These are phyloP conservation scores for Macrocybe gigantea DNA, from an alignment of 768 basidiomycete species.

Conservation along the genomic window DNA sequence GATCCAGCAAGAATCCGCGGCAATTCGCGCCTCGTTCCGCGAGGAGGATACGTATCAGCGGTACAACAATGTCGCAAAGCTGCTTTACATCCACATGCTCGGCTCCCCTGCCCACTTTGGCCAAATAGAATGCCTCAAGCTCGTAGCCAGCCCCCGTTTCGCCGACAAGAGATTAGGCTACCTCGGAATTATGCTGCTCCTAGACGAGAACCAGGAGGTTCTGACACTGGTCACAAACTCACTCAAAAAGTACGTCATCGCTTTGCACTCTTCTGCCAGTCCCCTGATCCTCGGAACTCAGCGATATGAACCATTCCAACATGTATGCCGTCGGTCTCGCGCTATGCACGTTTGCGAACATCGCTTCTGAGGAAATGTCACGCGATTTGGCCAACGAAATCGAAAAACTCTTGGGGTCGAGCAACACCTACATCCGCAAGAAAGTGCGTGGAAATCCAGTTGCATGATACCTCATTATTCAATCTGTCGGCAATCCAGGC, in stretches of 20 bases:
- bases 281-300: conserved; percentile 21
- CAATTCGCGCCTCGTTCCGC: conserved; percentile 93
- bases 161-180: conserved; percentile 96
- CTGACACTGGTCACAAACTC: conserved; percentile 97
- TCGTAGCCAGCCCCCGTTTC: conserved; percentile 93
- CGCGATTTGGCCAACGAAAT: conserved; percentile 97
- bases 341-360: conserved; percentile 97
- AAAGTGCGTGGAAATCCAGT: conserved; percentile 57
- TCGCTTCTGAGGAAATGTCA: conserved; percentile 99
- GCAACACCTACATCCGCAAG: conserved; percentile 98
- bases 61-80: conserved; percentile 96
- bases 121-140: conserved; percentile 95
- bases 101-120: conserved; percentile 99
- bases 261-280: background rate
- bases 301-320: conserved; percentile 99
- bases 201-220: conserved; percentile 98
- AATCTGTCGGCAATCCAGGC: conserved; percentile 46
- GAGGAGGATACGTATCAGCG: conserved; percentile 95
- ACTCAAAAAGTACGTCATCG: conserved; percentile 78
- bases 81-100: conserved; percentile 98
- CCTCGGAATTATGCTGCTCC: conserved; percentile 92
- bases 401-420: conserved; percentile 93
- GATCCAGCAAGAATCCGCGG: conserved; percentile 96
- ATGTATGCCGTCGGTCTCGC: conserved; percentile 98
- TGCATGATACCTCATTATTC: conserved; percentile 2